Base-by-base conservation (phyloP, 805 yeast genomes). In the Kuraishia cidri region DNA sequence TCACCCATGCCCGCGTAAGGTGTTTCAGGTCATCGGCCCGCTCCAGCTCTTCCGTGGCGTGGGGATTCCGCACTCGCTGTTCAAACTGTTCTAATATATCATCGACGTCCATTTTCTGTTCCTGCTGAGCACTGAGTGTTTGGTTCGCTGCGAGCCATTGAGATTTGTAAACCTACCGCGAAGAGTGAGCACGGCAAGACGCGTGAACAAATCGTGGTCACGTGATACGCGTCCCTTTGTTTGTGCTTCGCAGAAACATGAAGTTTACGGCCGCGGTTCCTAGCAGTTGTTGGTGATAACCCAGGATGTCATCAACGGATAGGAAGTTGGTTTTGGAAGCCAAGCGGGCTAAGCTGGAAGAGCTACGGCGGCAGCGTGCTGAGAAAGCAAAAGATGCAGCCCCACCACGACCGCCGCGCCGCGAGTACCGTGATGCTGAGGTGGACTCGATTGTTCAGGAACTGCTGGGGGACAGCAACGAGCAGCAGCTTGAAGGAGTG, bases 71-170 rank as follows among this genome's bases (percentile, higher is more conserved):
- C 13, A 48, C 37, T 34, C 37, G 41, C 15, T 56, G 49, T 38
- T 80, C 86, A 37, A 83, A 72, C 36, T 80, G 87, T 29, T 66
- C 65, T 30, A 82, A 59, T 40, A 80, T 79, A 46, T 79, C 90
- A 37, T 79, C 83, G 40, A 81, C 75, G 41, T 79, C 74, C 60
- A 75, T 69, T 11, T 7, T 22, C 13, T 15, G 15, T 26, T 16
- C 18, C 32, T 26, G 12, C 10, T 24, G 24, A 7, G 24, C 9
- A 13, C 22, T 7, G 6, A 6, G 24, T 13, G 7, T 26, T 26
- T 26, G 8, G 29, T 12, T 22, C 16, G 21, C 22, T 14, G 21
- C 27, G 26, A 29, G 16, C n/a, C 12, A 17, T 9, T 13, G 7
- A 11, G 19, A n/a, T 23, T 21, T 17, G 13, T 26, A 17, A 26